Conservation (phyloP, 352 stramenopile genomes). For the Phytophthora ohioensis region DNA sequence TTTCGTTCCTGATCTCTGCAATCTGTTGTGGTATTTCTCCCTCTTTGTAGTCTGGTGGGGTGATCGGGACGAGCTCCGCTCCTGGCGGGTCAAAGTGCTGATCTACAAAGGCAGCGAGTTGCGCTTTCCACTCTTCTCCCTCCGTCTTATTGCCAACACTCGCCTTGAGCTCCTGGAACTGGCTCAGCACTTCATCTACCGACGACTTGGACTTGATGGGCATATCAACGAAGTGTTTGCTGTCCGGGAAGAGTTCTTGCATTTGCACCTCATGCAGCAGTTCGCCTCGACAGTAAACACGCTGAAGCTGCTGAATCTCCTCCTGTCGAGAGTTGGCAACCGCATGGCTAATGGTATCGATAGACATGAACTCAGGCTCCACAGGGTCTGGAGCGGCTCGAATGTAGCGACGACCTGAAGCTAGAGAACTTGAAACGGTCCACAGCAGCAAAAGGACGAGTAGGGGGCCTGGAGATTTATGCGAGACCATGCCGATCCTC, state of each 20-base stretch:
- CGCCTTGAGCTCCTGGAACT: constrained; percentile 32
- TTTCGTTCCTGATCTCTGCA: constrained; percentile 46
- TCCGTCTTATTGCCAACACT: constrained; percentile 5
- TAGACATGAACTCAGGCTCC: constrained; percentile 9
- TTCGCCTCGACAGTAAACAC: constrained; percentile 61
- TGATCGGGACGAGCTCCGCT: constrained; percentile 50
- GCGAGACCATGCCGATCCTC: constrained; percentile 29
- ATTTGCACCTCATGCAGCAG: constrained; percentile 75
- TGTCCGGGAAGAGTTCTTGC: constrained; percentile 76
- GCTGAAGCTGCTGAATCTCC: constrained; percentile 41
- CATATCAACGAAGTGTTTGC: constrained; percentile 93
- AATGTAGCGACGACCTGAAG: constrained; percentile 28
- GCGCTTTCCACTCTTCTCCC: constrained; percentile 29
- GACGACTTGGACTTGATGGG: constrained; percentile 60
- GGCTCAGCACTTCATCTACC: constrained; percentile 48
- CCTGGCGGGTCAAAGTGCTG: constrained; percentile 72
- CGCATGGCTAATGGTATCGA: constrained; percentile 10
- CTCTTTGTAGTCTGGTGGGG: constrained; percentile 55
- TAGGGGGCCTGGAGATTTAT: background rate
- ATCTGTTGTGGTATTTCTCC: constrained; percentile 52
- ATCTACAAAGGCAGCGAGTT: constrained; percentile 61
- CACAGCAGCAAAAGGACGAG: constrained; percentile 23
- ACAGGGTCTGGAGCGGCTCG: background rate
- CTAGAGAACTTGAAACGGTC: constrained; percentile 7
- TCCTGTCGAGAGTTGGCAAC: constrained; percentile 13